phyloP scores from a whole-genome alignment of 2,329 filamentous ascomycete species.

The Aspergillus sp. region DNA sequence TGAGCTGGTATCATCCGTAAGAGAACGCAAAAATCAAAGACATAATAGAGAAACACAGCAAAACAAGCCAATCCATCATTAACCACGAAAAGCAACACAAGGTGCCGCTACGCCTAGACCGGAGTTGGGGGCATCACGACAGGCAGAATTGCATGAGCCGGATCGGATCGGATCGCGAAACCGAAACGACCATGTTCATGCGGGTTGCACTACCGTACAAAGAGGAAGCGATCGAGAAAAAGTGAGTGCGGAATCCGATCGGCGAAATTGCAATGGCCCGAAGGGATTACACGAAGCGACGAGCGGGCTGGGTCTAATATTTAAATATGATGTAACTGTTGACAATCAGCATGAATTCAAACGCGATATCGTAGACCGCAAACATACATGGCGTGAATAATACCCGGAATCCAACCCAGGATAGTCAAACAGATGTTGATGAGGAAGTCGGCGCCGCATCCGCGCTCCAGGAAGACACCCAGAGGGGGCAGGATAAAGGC shows the following conservation, averaged over 20 bases:
- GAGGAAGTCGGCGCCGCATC: slow-evolving; percentile 75
- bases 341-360: slow-evolving; percentile 6
- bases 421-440: slow-evolving; percentile 90
- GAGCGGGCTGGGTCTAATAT: slow-evolving; percentile 50
- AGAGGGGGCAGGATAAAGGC: slow-evolving; percentile 83
- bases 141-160: slow-evolving; percentile 12
- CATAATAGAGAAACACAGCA: slow-evolving; percentile 11
- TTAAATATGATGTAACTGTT: slow-evolving; percentile 76
- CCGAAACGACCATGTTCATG: slow-evolving; percentile 11
- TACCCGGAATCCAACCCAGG: slow-evolving; percentile 68
- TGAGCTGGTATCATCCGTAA: slow-evolving; percentile 34
- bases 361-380: not conserved
- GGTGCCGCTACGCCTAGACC: not conserved
- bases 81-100: slow-evolving; percentile 7
- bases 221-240: not conserved
- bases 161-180: slow-evolving; percentile 15
- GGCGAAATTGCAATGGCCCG: slow-evolving; percentile 2
- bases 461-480: slow-evolving; percentile 89
- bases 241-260: not conserved
- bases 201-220: no score
- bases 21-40: slow-evolving; percentile 15
- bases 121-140: slow-evolving; percentile 13
- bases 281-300: slow-evolving; percentile 2
- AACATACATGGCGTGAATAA: slow-evolving; percentile 80
- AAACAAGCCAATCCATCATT: slow-evolving; percentile 2